Percentiles rank a stretch among this genome's conserved stretches.
Conservation (phyloP, 495 filamentous ascomycete species). For the Xylaria curta region DNA sequence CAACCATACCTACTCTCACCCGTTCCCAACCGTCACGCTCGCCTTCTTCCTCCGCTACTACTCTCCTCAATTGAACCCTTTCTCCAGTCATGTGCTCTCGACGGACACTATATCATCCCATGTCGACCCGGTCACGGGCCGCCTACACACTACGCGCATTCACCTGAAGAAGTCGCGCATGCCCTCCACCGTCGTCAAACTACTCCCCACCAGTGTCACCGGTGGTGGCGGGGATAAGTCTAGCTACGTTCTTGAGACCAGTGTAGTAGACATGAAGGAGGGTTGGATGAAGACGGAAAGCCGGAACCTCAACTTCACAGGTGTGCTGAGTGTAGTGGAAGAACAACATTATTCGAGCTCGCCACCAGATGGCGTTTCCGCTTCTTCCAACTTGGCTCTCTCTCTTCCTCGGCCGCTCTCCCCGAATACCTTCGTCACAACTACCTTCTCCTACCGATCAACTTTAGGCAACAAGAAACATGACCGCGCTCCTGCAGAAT, state of each 20-base stretch:
- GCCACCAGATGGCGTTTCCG: slow-evolving; percentile 28
- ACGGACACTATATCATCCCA: slow-evolving; percentile 92
- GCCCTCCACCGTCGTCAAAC: slow-evolving; percentile 79
- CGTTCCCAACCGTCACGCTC: slow-evolving; percentile 87
- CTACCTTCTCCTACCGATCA: slow-evolving; percentile 84
- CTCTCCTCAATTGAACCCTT: slow-evolving; percentile 74
- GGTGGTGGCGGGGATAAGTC: slow-evolving; percentile 77
- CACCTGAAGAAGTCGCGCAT: slow-evolving; percentile 94
- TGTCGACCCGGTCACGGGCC: slow-evolving; percentile 79
- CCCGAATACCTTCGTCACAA: slow-evolving; percentile 77
- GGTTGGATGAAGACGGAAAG: slow-evolving; percentile 89
- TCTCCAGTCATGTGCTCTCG: slow-evolving; percentile 91
- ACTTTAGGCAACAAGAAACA: slow-evolving; percentile 77
- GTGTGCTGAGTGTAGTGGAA: slow-evolving; percentile 91
- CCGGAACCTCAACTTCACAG: slow-evolving; percentile 87
- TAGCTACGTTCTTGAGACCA: slow-evolving; percentile 90
- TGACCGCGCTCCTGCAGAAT: slow-evolving; percentile 47
- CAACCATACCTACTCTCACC: slow-evolving; percentile 87
- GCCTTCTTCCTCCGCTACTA: slow-evolving; percentile 99
- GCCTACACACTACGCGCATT: slow-evolving; percentile 84
- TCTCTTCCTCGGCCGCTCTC: slow-evolving; percentile 29
- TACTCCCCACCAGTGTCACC: slow-evolving; percentile 72
- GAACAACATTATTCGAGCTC: slow-evolving; percentile 75
- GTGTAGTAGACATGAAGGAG: slow-evolving; percentile 84
- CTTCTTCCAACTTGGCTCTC: slow-evolving; percentile 12